Evolutionary conservation across 441 rosid species (phyloP).

Genomic region (Gossypium schwendimanii): DNA sequence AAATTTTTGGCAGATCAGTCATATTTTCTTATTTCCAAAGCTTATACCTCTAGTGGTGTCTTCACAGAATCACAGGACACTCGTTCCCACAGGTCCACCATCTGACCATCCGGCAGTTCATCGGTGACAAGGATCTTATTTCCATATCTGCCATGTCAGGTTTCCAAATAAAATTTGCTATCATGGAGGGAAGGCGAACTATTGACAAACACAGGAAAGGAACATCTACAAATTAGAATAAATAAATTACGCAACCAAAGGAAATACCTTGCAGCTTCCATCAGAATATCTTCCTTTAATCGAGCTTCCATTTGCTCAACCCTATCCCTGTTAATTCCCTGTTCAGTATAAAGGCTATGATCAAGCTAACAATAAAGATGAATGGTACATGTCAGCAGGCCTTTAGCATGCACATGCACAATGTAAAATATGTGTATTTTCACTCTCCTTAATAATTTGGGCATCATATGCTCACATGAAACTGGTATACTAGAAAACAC

Average conservation of each 20-base stretch:
- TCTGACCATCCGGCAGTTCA: conserved; percentile 98
- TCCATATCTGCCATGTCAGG: conserved; percentile 67
- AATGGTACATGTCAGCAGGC: not conserved
- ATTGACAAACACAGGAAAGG: conserved; percentile 5
- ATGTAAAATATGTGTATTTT: not conserved
- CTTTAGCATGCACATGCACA: conserved; percentile 1
- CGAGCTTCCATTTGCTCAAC: conserved; percentile 98
- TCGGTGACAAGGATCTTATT: conserved; percentile 98
- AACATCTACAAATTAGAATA: conserved; percentile 5
- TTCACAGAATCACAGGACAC: conserved; percentile 82
- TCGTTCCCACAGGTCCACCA: conserved; percentile 99
- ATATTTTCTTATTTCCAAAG: conserved; percentile 14
- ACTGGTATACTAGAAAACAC: not conserved
- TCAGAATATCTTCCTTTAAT: conserved; percentile 78
- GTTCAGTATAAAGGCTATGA: conserved; percentile 18
- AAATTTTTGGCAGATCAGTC: conserved; percentile 11
- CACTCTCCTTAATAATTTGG: not conserved
- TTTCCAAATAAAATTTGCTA: conserved; percentile 17
- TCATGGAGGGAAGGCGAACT: conserved; percentile 15
- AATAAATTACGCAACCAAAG: conserved; percentile 11
- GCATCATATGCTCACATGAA: not conserved
- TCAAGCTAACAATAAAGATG: conserved; percentile 16
- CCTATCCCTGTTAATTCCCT: conserved; percentile 92
- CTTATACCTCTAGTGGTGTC: conserved; percentile 82
- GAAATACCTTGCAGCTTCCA: conserved; percentile 81